Percentiles rank a stretch among this genome's conserved stretches.
Evolutionary conservation across 768 basidiomycete genomes (phyloP).

Genomic region (Hericium rajendrae): DNA sequence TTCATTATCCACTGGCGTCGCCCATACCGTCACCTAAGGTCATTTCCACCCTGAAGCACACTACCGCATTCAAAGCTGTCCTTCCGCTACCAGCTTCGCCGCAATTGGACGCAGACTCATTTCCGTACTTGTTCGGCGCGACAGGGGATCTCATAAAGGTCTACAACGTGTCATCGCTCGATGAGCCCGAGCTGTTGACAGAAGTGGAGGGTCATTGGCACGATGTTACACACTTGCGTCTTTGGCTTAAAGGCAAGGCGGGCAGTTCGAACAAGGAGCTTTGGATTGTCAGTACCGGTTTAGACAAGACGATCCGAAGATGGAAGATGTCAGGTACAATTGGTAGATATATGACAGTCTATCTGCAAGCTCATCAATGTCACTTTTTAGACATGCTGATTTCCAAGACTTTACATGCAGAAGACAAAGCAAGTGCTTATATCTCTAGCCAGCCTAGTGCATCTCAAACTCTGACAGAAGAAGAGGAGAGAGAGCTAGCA

Average conservation of each 20-base stretch:
- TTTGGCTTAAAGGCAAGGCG: slow-evolving; percentile 54
- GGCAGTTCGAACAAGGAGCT: slow-evolving; percentile 50
- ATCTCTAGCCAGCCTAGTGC: not conserved
- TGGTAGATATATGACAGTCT: not conserved
- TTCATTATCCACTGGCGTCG: slow-evolving; percentile 29
- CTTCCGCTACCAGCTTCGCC: slow-evolving; percentile 58
- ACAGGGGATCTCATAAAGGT: slow-evolving; percentile 75
- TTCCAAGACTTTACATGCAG: too few species aligned
- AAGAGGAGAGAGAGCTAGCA: slow-evolving; percentile 84
- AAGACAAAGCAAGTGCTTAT: not conserved
- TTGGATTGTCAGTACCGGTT: slow-evolving; percentile 75
- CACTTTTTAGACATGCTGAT: too few species aligned
- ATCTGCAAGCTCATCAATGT: not conserved
- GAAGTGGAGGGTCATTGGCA: slow-evolving; percentile 86
- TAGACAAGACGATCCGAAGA: slow-evolving; percentile 81
- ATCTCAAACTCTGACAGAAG: slow-evolving; percentile 49
- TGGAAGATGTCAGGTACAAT: slow-evolving; percentile 63
- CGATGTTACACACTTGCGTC: slow-evolving; percentile 66
- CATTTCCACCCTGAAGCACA: slow-evolving; percentile 46
- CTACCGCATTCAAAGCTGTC: slow-evolving; percentile 59
- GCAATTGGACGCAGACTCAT: slow-evolving; percentile 28
- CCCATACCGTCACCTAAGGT: slow-evolving; percentile 19
- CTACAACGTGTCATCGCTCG: slow-evolving; percentile 63
- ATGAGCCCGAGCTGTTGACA: slow-evolving; percentile 61
- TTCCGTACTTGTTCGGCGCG: slow-evolving; percentile 74